Evolutionary conservation across 108 stramenopile genomes (phyloP), one percentile per base, ranked within the genome.

Genomic region (Conticribra guillardii): DNA sequence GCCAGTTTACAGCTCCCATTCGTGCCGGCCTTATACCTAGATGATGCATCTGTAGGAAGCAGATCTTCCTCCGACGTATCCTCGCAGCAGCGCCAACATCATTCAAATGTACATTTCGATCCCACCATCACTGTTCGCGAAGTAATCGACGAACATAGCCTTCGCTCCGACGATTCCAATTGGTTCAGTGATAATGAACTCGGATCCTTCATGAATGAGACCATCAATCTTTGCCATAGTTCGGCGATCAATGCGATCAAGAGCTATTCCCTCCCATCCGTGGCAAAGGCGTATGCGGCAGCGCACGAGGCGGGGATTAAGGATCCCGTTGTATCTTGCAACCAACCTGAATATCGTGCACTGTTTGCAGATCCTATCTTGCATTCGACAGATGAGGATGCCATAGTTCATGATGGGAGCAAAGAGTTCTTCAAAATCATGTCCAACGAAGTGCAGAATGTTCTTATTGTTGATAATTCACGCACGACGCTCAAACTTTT

Each of bases 71-170:
- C 32, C 31, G 30, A 26, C 53, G n/a, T 27, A 67, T 18, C 53
- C 16, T 51, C 21, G 4, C 50, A 15, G 4, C n/a, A 51, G 21
- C 21, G 5, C 16, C n/a, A 4, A 11, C 3, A 24, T 55, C 23
- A 55, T 18, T 23, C 27, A 28, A 51, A 44, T 4, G 74, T 76
- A 3, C 74, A 76, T 41, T 76, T 76, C 49, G 74, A 76, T 62
- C 74, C 74, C 9, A 76, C 74, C 53, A 68, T 76, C 19, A 76
- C 67, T 17, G 54, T 76, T 1, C 66, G 74, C n/a, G 74, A 76
- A 48, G 30, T 54, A 19, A 32, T 76, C n/a, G 74, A 74, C 15
- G 45, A 64, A 14, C 0, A 28, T 3, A 16, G 19, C 26, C 4
- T 5, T 22, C 9, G 8, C 17, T 48, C 51, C 41, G 7, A 52